phyloP scores from a whole-genome alignment of 192 early-diverging fungal genomes.

The Thoreauomyces humboldtii region DNA sequence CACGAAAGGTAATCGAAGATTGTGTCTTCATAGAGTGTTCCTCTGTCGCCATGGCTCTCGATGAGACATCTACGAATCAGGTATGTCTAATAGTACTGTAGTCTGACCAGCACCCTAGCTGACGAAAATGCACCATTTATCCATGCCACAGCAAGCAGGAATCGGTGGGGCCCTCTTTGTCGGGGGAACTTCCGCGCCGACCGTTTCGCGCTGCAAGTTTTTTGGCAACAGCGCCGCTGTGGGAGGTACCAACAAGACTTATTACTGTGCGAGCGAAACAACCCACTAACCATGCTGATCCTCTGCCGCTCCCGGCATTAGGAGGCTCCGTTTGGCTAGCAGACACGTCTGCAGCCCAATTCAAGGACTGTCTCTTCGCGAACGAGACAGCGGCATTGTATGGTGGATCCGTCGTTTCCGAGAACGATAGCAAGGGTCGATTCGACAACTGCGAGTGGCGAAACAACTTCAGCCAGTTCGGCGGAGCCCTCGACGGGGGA shows the following conservation, averaged over 20 bases:
- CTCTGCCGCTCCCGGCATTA: too few relatives aligned
- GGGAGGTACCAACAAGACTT: conserved; percentile 5
- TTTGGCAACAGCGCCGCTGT: not conserved
- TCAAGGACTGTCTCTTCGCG: conserved; percentile 2
- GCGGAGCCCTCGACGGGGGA: conserved; percentile 13
- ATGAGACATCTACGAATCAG: conserved; percentile 9
- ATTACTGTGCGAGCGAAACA: too few relatives aligned
- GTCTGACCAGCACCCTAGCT: not conserved
- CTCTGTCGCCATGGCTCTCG: not conserved
- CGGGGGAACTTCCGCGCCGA: conserved; percentile 1
- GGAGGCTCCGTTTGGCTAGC: conserved; percentile 12
- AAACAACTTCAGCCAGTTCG: conserved; percentile 7
- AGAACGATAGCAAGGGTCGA: not conserved
- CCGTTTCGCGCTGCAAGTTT: conserved; percentile 6
- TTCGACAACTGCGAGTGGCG: conserved; percentile 9
- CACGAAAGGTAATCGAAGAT: conserved; percentile 3
- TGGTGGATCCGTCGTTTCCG: conserved; percentile 14
- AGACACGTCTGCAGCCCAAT: not conserved
- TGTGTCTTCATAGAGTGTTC: conserved; percentile 13
- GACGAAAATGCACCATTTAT: not conserved
- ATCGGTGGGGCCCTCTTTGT: conserved; percentile 12
- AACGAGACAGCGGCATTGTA: conserved; percentile 16
- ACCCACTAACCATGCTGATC: too few relatives aligned
- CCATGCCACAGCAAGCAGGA: not conserved
- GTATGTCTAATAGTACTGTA: too few relatives aligned